Conservation (phyloP, 2,329 filamentous ascomycete species). For the Clonostachys rosea region DNA sequence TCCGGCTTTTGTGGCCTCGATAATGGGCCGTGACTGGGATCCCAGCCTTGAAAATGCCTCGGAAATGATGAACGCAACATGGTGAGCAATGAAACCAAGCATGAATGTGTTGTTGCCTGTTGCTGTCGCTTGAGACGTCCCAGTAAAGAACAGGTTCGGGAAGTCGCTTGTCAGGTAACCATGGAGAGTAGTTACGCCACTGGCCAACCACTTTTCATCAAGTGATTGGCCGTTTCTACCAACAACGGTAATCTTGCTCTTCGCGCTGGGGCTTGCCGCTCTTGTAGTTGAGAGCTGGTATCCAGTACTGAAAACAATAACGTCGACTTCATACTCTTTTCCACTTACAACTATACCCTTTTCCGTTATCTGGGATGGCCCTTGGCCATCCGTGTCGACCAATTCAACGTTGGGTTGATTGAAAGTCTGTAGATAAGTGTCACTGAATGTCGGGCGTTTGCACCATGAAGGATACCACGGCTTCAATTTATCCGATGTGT, state of each 20-base stretch:
- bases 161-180: slow-evolving; percentile 42
- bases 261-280: slow-evolving; percentile 14
- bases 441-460: slow-evolving; percentile 59
- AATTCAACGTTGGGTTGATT: slow-evolving; percentile 54
- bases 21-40: neutral
- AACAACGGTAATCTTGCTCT: slow-evolving; percentile 17
- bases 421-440: slow-evolving; percentile 54
- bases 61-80: slow-evolving; percentile 33
- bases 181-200: slow-evolving; percentile 44
- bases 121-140: slow-evolving; percentile 25
- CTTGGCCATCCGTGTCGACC: slow-evolving; percentile 52
- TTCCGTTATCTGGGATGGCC: slow-evolving; percentile 39
- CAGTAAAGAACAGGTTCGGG: slow-evolving; percentile 48
- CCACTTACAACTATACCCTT: slow-evolving; percentile 40
- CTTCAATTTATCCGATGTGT: slow-evolving; percentile 46
- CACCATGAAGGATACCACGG: slow-evolving; percentile 59
- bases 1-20: slow-evolving; percentile 10
- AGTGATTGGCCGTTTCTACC: slow-evolving; percentile 39
- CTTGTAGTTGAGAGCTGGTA: slow-evolving; percentile 17
- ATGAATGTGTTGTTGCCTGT: neutral
- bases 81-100: slow-evolving; percentile 29
- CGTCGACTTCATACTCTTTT: slow-evolving; percentile 40
- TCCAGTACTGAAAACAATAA: slow-evolving; percentile 28
- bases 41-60: slow-evolving; percentile 25
- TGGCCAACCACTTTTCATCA: slow-evolving; percentile 33